A percentile compares a stretch with the other conserved stretches of the same genome.
phyloP scores from a whole-genome alignment of 106 monocot genomes.

The Cymbidium sinense region DNA sequence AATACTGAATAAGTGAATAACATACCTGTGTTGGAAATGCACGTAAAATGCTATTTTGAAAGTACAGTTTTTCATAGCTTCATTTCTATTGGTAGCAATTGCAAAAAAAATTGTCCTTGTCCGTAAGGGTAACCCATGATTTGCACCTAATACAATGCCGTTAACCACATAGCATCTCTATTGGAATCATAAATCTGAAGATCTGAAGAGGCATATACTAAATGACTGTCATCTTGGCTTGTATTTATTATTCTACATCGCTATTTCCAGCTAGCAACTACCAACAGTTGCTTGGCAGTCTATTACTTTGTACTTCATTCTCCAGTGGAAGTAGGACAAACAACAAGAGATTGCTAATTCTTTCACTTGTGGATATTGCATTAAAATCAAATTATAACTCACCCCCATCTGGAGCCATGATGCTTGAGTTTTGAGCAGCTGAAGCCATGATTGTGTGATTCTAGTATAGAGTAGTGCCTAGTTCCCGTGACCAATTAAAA shows the following conservation, averaged over 20 bases:
- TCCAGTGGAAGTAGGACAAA: not conserved
- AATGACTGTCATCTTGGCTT: not conserved
- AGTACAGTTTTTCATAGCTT: not conserved
- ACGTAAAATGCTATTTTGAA: not conserved
- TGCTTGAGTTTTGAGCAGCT: not conserved
- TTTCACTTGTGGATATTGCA: not conserved
- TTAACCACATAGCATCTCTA: not conserved
- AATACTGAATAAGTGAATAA: not conserved
- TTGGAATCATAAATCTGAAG: too few relatives aligned
- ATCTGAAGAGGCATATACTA: too few relatives aligned
- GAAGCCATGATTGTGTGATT: not conserved
- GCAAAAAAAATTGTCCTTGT: not conserved
- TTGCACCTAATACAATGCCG: not conserved
- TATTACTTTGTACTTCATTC: not conserved
- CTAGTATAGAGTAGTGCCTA: not conserved
- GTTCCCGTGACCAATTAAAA: not conserved
- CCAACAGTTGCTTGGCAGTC: not conserved
- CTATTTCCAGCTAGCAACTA: not conserved
- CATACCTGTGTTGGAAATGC: not conserved
- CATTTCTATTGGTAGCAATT: not conserved
- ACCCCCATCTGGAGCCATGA: not conserved
- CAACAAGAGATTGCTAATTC: not conserved
- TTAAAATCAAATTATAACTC: not conserved
- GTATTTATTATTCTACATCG: not conserved
- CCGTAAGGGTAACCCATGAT: not conserved